Evolutionary conservation across 108 stramenopile genomes (phyloP), one percentile per base, ranked within the genome.

Genomic region (Parietichytrium sp.): DNA sequence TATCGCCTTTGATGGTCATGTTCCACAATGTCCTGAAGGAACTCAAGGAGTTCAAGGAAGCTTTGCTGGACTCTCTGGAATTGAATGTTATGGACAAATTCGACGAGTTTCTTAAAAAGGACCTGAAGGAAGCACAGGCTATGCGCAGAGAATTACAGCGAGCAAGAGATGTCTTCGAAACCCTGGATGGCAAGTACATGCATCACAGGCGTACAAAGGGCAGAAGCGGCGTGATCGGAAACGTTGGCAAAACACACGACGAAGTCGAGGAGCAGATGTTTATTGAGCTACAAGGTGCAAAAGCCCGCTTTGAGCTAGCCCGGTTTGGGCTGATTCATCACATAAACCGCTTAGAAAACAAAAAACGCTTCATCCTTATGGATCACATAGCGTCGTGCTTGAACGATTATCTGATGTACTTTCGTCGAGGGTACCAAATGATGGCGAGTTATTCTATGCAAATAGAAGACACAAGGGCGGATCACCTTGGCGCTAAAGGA

Each of bases 261-360:
- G 42, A 25, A 33, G 25, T n/a, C 61, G 61, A 72, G 3, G n/a
- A n/a, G 33, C 61, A 72, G 42, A n/a, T 72, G 61, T 72, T 45
- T 27, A 42, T 33, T n/a, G 61, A 72, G 42, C 61, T 72, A n/a
- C 61, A 72, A 25, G 45, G 38, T 0, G 61, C 61, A 8, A 72
- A 72, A 20, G 61, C 61, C 23, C 61, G 61, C 42, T 72, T 72
- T 2, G 61, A 72, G 61, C 61, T 72, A 6, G 61, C 61, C 8
- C 61, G 61, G 20, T 72, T 72, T 27, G 61, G 61, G 38, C 38
- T 72, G 38, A 42, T 72, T 10, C 61, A 72, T 10, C 61, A 72
- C 10, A 72, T 72, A n/a, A 72, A 72, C 45, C 61, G 45, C 10
- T 25, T 72, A 6, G 61, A 72, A 42, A 72, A 12, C 42, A 72